Base-by-base conservation (phyloP, 2,329 filamentous ascomycete species). In the Davidsoniella virescens region DNA sequence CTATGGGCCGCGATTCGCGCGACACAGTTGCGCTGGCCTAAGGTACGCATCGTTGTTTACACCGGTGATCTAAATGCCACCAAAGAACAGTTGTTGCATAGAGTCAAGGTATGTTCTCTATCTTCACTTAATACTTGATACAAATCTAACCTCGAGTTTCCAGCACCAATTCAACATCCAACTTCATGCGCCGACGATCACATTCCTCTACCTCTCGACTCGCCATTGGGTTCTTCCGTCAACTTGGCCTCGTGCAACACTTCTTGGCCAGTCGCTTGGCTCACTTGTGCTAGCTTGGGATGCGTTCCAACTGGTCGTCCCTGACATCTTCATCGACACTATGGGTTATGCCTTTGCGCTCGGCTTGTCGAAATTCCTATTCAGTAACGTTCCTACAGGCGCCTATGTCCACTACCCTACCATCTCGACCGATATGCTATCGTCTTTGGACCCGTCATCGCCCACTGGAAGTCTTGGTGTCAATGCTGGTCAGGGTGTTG, bases 341-440 rank as follows among this genome's bases (percentile, higher is more conserved):
- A 95, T 98, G 88, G 92, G 92, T 55, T 98, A 95, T 60, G 87
- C 90, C 23, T 98, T 96, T 62, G 76, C 84, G 0, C 75, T 94
- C 9, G 87, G 85, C 7, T 71, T 95, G 2, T 84, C 74, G 64
- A 92, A 87, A 61, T 74, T 84, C 55, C 70, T 96, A 20, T 96
- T 96, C 61, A 82, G 76, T 0, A 64, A 68, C 36, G 75, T 95
- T 1, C 85, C 90, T 0, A 95, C 87, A 0, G 87, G 78, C 43
- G 88, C 92, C 48, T 98, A 98, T 61, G 88, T 96, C 1, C 92
- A 98, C 67, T 98, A 96, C 62, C 92, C 92, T 1, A 96, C 90
- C 51, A 98, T 98, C 49, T 95, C 88, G 2, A 98, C 87, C 47
- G 92, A 98, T 60, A 98, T 98, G 92, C 76, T 98, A 3, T 75